Conservation (phyloP, 106 monocot species). For the Allium cepa region DNA sequence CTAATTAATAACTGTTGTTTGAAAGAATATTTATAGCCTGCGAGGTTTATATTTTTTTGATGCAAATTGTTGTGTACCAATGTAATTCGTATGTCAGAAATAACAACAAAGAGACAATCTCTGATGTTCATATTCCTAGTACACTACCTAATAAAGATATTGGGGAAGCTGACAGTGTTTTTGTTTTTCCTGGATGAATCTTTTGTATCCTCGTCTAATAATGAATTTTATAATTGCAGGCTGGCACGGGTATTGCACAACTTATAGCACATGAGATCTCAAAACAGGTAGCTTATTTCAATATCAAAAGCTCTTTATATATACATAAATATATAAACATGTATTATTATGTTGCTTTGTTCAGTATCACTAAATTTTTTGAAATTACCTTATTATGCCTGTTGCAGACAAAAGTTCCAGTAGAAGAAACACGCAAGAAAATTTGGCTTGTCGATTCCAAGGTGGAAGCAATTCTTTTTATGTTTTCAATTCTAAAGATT, state of each 20-base stretch:
- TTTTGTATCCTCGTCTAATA: too few species aligned
- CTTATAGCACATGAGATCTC: conserved; percentile 82
- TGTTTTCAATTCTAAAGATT: neutral
- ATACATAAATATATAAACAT: neutral
- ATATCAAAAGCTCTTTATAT: neutral
- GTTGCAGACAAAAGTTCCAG: conserved; percentile 46
- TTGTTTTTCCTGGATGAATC: too few species aligned
- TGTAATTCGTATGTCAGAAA: too few species aligned
- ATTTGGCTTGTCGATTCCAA: conserved; percentile 98
- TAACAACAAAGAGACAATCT: neutral
- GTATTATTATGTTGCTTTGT: neutral
- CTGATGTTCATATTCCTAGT: too few species aligned
- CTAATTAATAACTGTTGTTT: too few species aligned
- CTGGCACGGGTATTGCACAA: conserved; percentile 84
- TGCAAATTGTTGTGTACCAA: too few species aligned
- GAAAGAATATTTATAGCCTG: too few species aligned
- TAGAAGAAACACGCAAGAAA: conserved; percentile 85
- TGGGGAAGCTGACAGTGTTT: too few species aligned
- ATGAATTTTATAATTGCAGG: conserved; percentile 24
- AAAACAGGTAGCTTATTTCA: conserved; percentile 39
- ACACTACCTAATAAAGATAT: too few species aligned
- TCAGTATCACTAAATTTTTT: neutral
- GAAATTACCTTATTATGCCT: neutral
- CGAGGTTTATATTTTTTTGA: too few species aligned
- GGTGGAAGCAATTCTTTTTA: conserved; percentile 22